Evolutionary conservation across 2,329 filamentous ascomycete genomes (phyloP), one percentile per base, ranked within the genome.

Genomic region (Penicillium sp.): DNA sequence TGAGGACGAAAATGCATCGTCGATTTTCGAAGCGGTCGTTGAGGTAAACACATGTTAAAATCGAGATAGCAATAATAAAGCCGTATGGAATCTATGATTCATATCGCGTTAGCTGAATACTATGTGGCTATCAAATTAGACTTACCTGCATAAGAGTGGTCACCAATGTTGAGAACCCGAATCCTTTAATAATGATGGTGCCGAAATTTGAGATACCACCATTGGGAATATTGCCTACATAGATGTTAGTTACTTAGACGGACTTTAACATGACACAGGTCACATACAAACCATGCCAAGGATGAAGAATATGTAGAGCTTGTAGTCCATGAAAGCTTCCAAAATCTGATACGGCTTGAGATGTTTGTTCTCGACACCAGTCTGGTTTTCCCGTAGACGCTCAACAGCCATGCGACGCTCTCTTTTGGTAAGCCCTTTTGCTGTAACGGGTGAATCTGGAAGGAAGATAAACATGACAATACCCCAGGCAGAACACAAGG

Each of bases 141-240:
- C 58, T 15, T 61, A 76, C 72, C 67, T 81, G 79, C 70, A 84
- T 75, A 2, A 85, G 70, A 0, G 81, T 82, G 4, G 83, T 84
- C 1, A 78, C 77, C 7, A 83, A 73, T 0, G 81, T 80, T 2
- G 74, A 76, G 62, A 84, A 85, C 7, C 84, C 83, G 31, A 86
- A 80, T 0, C 82, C 82, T 55, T 83, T 69, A 61, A 86, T 85
- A 49, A 86, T 83, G 48, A 85, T 74, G 0, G 82, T 84, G 50
- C 81, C 82, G 60, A 85, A 86, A 55, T 83, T 85, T 0, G 77
- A 78, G 48, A 85, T 82, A 15, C 83, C 83, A 4, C 83, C 83
- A 53, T 86, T 87, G 11, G 76, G 76, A 10, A 78, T 71, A 59
- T 83, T 84, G 57, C 75, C 75, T 57, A 33, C 19, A 2, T 4